Evolutionary conservation across 2,329 filamentous ascomycete species (phyloP), one percentile per base, ranked within the genome.

Genomic region (Colletotrichum ledebouriae): DNA sequence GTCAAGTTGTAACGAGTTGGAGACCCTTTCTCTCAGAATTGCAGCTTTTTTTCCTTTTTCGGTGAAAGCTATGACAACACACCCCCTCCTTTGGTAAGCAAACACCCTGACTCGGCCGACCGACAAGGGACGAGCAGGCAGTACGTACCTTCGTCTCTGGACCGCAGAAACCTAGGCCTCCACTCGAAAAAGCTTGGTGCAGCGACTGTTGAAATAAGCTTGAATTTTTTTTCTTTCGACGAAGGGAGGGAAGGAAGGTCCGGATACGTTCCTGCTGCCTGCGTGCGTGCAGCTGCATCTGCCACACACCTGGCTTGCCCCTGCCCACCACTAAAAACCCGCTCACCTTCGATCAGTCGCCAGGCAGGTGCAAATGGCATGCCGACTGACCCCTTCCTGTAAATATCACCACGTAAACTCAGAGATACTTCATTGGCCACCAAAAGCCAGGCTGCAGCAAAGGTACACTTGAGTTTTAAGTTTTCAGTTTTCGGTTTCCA

Each of bases 141-240:
- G 25, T 44, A 41, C 46, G 60, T 52, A 44, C 11, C 9, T 5
- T 25, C 22, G 11, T 39, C 3, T 3, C 29, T 17, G 34, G 46
- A 56, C n/a, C 29, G 39, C 22, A 42, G 63, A 63, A 33, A 63
- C 63, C 25, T 63, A 15, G 52, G 13, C 64, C 64, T 67, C 59
- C 64, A 67, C 64, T 67, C 39, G 34, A 52, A 67, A 63, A 67
- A 67, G 64, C 64, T 67, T 67, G 64, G 64, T 67, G 59, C 59
- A 63, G 59, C 53, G 53, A 70, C 59, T 70, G 68, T 70, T 41
- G 68, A 70, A 70, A 70, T 70, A 70, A 69, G 68, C 68, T 70
- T 70, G 68, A 69, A 55, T 59, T 65, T 6, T 59, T 67, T 64
- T 66, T 10, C 59, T 63, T 67, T 67, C 59, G 64, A 67, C 17